Percentiles rank a stretch among this genome's conserved stretches.
These are phyloP conservation scores for Malus sieversii DNA, from an alignment of 306 rosid genomes.

Conservation along the genomic window DNA sequence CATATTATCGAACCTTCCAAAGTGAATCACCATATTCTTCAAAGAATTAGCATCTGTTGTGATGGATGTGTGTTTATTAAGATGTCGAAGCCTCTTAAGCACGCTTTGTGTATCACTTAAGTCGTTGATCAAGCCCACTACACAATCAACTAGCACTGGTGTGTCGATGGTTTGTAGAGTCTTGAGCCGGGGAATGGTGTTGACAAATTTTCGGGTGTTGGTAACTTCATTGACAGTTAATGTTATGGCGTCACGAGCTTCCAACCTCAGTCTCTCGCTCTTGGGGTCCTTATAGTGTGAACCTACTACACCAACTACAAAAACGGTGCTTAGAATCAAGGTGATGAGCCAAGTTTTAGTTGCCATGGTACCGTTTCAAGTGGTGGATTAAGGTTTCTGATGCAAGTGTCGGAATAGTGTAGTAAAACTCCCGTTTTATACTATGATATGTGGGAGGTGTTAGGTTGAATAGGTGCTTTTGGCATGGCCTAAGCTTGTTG, in stretches of 20 bases:
- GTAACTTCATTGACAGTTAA: constrained; percentile 4
- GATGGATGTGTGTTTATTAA: not conserved
- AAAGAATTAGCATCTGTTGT: not conserved
- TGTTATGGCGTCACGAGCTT: constrained; percentile 9
- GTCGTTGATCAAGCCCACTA: constrained; percentile 3
- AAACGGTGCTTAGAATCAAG: not conserved
- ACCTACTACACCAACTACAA: not conserved
- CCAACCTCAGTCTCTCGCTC: not conserved
- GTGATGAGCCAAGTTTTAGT: constrained; percentile 7
- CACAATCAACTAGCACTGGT: not conserved
- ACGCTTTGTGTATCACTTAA: not conserved
- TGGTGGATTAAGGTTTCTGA: not conserved
- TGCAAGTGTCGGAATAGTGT: not conserved
- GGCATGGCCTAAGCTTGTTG: not conserved
- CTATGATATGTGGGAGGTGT: not conserved
- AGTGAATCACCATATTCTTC: not conserved
- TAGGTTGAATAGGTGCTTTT: not conserved
- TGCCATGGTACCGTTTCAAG: constrained; percentile 4
- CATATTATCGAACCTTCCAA: constrained; percentile 1
- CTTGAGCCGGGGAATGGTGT: not conserved
- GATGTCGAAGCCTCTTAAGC: not conserved
- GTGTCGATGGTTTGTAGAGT: not conserved
- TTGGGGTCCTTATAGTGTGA: not conserved
- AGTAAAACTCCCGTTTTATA: not conserved
- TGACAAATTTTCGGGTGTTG: not conserved